Conservation (phyloP, 176 grass and related monocot species). For the Eragrostis curvula region DNA sequence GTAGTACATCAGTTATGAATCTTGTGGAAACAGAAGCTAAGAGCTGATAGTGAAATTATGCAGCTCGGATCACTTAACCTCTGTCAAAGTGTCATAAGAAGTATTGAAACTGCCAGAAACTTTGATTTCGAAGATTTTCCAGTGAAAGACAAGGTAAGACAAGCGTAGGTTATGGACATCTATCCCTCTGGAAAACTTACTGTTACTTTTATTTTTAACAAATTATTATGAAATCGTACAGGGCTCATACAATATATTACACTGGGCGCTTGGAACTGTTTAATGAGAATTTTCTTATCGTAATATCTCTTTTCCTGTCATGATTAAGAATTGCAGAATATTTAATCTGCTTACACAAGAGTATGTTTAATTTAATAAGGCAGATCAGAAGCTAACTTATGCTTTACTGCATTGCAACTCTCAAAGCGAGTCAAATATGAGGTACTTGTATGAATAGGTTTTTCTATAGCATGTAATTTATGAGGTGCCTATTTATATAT, state of each 20-base stretch:
- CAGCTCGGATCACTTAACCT: conserved; percentile 97
- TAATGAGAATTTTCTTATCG: conserved; percentile 90
- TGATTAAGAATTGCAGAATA: not conserved
- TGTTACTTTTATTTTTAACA: not conserved
- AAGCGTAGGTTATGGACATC: not conserved
- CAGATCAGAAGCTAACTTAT: conserved; percentile 95
- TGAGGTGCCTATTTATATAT: not conserved
- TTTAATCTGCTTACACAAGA: conserved; percentile 29
- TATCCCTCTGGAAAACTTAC: conserved; percentile 2
- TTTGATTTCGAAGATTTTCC: conserved; percentile 98
- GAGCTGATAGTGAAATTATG: conserved; percentile 50
- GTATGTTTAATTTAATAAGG: conserved; percentile 64
- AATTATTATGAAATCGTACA: conserved; percentile 42
- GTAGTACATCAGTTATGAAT: not conserved
- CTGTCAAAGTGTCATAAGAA: conserved; percentile 92
- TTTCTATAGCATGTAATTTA: conserved; percentile 26
- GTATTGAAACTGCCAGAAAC: conserved; percentile 93
- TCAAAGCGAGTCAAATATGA: conserved; percentile 71
- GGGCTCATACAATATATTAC: conserved; percentile 99
- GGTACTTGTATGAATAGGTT: too few species aligned
- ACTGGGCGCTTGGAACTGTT: conserved; percentile 88
- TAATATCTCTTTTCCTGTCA: conserved; percentile 45
- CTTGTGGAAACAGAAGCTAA: not conserved
- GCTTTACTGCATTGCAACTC: conserved; percentile 76
- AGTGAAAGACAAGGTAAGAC: conserved; percentile 81